Evolutionary conservation across 1,284 basidiomycete species (phyloP).

Genomic region (Stygiomarasmius scandens): DNA sequence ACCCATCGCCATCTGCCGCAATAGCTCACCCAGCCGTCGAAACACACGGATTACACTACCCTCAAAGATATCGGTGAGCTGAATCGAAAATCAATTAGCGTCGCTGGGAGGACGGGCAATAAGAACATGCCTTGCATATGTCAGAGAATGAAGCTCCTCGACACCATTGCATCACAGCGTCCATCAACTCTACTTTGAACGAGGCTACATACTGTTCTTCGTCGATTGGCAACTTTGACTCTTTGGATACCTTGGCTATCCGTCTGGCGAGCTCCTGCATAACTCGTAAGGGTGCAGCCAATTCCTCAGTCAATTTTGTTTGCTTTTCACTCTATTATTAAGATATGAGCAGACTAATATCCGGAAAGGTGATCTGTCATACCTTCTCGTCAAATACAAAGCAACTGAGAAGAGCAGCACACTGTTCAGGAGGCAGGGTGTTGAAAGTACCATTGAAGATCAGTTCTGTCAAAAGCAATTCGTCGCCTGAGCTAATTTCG

Average conservation of each 20-base stretch:
- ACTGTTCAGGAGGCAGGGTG: slow-evolving; percentile 86
- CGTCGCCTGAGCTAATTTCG: slow-evolving; percentile 97
- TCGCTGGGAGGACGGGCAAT: not conserved
- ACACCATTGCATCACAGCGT: slow-evolving; percentile 97
- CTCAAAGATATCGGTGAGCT: slow-evolving; percentile 97
- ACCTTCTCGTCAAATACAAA: slow-evolving; percentile 99
- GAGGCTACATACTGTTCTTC: slow-evolving; percentile 95
- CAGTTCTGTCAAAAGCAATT: slow-evolving; percentile 94
- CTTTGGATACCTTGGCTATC: slow-evolving; percentile 95
- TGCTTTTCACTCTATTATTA: slow-evolving; percentile 85
- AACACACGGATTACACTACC: slow-evolving; percentile 95
- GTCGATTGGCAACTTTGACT: slow-evolving; percentile 85
- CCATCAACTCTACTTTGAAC: slow-evolving; percentile 99
- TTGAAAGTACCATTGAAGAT: slow-evolving; percentile 99
- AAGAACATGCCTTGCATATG: slow-evolving; percentile 82
- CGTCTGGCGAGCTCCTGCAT: slow-evolving; percentile 95
- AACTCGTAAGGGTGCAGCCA: slow-evolving; percentile 87
- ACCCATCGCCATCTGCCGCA: slow-evolving; percentile 94
- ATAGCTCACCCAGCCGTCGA: slow-evolving; percentile 89
- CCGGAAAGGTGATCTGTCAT: slow-evolving; percentile 23
- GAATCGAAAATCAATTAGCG: slow-evolving; percentile 9
- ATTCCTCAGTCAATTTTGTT: slow-evolving; percentile 88
- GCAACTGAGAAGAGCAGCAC: slow-evolving; percentile 90
- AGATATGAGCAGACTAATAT: not conserved
- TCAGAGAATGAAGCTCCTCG: slow-evolving; percentile 95